Base-by-base conservation (phyloP, 257 asterid genomes). In the Cynanchum wilfordii region DNA sequence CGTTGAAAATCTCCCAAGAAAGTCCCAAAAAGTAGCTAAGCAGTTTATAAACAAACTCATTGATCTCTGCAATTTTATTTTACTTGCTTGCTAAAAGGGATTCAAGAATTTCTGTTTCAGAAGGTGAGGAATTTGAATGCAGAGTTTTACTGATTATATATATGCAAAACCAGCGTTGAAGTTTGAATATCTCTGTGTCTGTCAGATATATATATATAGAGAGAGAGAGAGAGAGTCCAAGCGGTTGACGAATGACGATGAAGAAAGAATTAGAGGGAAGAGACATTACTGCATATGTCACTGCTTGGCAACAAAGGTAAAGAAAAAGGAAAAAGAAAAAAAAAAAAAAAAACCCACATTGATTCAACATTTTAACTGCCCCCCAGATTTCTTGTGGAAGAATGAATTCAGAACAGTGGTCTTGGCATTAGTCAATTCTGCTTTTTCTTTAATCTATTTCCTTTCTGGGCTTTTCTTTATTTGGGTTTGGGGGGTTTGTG, bases 251-350 rank as follows among this genome's bases (percentile, higher is more conserved):
- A 16, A 33, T 33, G 68, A 38, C 33, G 49, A 16, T 63, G 49
- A 33, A 63, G 25, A 33, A 62, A 4, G 42, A 13, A 27, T 0
- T 15, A 5, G 6, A 5, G 33, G 7, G 66, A 60, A 60, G 66
- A 63, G 47, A 36, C 68, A 17, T 63, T 63, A 30, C 42, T 17
- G 68, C 25, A 63, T 33, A 33, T 63, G 49, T 63, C 68, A 63
- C 15, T 6, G 68, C 68, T 63, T 33, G 20, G 4, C 38, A 5
- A 20, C n/a, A 33, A 25, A 63, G 47, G 67, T 62, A 62, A 62
- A 62, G 33, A 22, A 2, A 2, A 33, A n/a, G n/a, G n/a, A n/a
- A n/a, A n/a, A n/a, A n/a, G n/a, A 62, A 62, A 62, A 29, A 22
- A 2, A 2, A 33, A 30, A 30, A 30, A 30, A 33, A 33, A 33